A percentile compares a stretch with the other conserved stretches of the same genome.
Evolutionary conservation across 1,139 yeast genomes (phyloP).

Genomic region (Geotrichum klebahnii): DNA sequence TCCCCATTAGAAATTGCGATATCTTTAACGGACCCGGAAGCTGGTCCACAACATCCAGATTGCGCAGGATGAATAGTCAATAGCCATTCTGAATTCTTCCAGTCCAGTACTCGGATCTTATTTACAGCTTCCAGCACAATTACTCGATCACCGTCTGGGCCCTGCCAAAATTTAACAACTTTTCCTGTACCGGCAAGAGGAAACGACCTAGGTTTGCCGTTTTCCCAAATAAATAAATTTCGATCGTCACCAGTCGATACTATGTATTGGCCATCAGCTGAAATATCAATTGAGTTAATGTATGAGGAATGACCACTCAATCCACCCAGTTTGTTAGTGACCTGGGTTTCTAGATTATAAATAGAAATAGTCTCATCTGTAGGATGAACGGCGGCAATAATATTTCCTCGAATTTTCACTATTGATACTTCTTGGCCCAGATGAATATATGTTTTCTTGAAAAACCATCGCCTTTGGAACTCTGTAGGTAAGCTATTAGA

Average conservation of each 20-base stretch:
- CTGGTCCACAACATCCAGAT: constrained; percentile 26
- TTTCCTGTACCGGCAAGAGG: constrained; percentile 32
- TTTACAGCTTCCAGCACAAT: constrained; percentile 38
- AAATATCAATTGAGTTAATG: constrained; percentile 37
- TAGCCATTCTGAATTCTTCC: constrained; percentile 37
- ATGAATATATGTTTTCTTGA: constrained; percentile 23
- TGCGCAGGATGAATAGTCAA: constrained; percentile 35
- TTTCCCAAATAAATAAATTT: constrained; percentile 34
- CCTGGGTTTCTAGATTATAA: constrained; percentile 18
- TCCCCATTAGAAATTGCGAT: constrained; percentile 32
- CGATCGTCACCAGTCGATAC: constrained; percentile 39
- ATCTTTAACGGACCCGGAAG: constrained; percentile 29
- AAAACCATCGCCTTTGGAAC: constrained; percentile 25
- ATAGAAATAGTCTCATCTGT: constrained; percentile 28
- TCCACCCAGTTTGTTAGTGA: constrained; percentile 25
- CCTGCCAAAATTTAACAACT: constrained; percentile 37
- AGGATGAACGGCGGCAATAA: constrained; percentile 32
- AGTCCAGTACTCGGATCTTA: constrained; percentile 36
- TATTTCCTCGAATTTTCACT: constrained; percentile 25
- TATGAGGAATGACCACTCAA: constrained; percentile 32
- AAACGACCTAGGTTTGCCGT: constrained; percentile 25
- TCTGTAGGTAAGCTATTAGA: constrained; percentile 20
- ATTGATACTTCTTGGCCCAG: constrained; percentile 28
- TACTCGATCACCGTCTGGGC: constrained; percentile 35
- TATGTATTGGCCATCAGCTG: constrained; percentile 33